phyloP scores from a whole-genome alignment of 169 alveolate genomes.

The Eimeria maxima region DNA sequence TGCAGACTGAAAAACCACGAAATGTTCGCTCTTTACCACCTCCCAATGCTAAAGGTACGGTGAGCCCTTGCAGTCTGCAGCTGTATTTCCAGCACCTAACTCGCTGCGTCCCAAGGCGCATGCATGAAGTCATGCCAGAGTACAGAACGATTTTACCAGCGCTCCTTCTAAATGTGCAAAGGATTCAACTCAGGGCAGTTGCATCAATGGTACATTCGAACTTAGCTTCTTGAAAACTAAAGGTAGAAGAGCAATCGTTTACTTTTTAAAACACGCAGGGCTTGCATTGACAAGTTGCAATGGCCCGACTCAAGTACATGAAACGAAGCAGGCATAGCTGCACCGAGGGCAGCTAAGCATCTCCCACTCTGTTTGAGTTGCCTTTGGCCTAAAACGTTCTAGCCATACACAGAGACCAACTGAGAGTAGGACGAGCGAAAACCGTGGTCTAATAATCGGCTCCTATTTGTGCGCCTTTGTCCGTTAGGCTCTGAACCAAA shows the following conservation, averaged over 20 bases:
- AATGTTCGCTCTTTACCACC: conserved; percentile 71
- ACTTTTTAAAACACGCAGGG: not conserved
- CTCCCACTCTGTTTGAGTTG: not conserved
- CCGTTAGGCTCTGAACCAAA: conserved; percentile 62
- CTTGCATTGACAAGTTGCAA: not conserved
- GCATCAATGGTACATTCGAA: not conserved
- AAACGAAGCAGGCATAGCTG: not conserved
- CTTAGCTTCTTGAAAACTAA: not conserved
- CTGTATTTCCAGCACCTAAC: not conserved
- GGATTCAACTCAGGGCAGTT: not conserved
- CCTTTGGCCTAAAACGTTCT: too few relatives aligned
- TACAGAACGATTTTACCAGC: not conserved
- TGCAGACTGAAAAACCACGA: conserved; percentile 81
- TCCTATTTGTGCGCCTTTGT: not conserved
- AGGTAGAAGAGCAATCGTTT: not conserved
- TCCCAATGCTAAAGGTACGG: conserved; percentile 71
- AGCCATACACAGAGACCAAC: too few relatives aligned
- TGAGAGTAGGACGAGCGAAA: too few relatives aligned
- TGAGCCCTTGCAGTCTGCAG: conserved; percentile 5
- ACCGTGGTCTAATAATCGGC: not conserved
- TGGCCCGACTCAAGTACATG: not conserved
- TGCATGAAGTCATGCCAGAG: not conserved
- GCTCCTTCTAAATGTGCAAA: not conserved
- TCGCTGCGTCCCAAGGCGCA: not conserved
- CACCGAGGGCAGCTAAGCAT: not conserved